phyloP scores from a whole-genome alignment of 768 basidiomycete genomes.

The Auriculariales sp. region DNA sequence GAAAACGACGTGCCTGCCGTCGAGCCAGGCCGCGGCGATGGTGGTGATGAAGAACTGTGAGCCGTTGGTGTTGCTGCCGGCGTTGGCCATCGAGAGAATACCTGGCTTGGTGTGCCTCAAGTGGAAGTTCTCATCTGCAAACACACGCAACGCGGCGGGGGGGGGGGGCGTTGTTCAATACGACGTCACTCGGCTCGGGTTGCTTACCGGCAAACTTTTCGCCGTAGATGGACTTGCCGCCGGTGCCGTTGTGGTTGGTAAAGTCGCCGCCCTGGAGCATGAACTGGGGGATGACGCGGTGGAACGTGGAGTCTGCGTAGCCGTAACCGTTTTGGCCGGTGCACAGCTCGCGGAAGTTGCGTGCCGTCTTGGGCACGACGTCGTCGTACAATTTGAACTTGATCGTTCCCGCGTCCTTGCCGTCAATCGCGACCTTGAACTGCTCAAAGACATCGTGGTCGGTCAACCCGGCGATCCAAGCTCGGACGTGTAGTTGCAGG shows the following conservation, averaged over 20 bases:
- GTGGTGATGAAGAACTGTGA: constrained; percentile 67
- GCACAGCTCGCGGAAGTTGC: constrained; percentile 82
- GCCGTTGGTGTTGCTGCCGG: constrained; percentile 80
- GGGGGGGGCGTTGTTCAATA: not conserved
- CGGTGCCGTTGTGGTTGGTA: constrained; percentile 19
- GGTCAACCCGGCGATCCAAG: too few relatives aligned
- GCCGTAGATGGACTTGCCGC: constrained; percentile 21
- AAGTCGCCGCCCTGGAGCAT: constrained; percentile 23
- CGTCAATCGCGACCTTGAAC: too few relatives aligned
- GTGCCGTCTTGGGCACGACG: constrained; percentile 56
- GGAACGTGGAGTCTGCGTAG: constrained; percentile 56
- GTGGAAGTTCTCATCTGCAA: constrained; percentile 68
- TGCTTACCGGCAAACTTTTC: constrained; percentile 12
- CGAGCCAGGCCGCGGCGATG: constrained; percentile 52
- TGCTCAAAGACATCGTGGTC: too few relatives aligned
- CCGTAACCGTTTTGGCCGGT: constrained; percentile 63
- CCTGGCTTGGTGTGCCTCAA: constrained; percentile 59
- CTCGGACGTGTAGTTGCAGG: too few relatives aligned
- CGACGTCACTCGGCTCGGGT: not conserved
- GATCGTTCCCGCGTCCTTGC: constrained; percentile 30
- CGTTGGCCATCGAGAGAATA: constrained; percentile 79
- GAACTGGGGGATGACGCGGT: constrained; percentile 28
- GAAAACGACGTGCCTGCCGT: constrained; percentile 57
- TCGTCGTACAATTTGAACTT: constrained; percentile 79
- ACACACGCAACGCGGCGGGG: constrained; percentile 4